Evolutionary conservation across 2,329 filamentous ascomycete genomes (phyloP).

Genomic region (Pestalotiopsis sp.): DNA sequence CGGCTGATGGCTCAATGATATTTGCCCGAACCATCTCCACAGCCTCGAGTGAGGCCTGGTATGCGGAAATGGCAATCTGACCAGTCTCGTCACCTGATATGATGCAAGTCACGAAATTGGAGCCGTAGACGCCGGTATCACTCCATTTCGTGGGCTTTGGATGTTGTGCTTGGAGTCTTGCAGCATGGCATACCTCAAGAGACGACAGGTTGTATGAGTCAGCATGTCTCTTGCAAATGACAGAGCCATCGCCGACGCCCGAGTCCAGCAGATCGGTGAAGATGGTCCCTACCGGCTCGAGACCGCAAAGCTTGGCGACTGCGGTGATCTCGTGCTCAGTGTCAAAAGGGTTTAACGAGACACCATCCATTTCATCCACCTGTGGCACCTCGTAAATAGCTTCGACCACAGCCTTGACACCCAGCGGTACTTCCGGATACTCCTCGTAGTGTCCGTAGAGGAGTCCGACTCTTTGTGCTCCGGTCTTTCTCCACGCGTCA

Average conservation of each 20-base stretch:
- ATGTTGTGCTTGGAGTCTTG: slow-evolving; percentile 83
- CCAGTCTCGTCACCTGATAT: slow-evolving; percentile 90
- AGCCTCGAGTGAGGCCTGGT: slow-evolving; percentile 92
- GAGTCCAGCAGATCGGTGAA: slow-evolving; percentile 91
- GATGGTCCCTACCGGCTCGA: slow-evolving; percentile 89
- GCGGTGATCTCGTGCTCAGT: slow-evolving; percentile 82
- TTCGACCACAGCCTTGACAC: slow-evolving; percentile 93
- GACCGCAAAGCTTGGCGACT: slow-evolving; percentile 78
- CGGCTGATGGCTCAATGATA: slow-evolving; percentile 91
- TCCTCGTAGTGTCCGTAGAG: slow-evolving; percentile 90
- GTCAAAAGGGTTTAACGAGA: slow-evolving; percentile 83
- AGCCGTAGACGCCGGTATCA: slow-evolving; percentile 90
- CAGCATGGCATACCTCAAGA: slow-evolving; percentile 86
- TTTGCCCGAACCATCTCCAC: slow-evolving; percentile 97
- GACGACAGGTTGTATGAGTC: slow-evolving; percentile 96
- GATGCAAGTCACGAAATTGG: slow-evolving; percentile 95
- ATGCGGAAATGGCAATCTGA: slow-evolving; percentile 85
- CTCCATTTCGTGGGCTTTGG: slow-evolving; percentile 96
- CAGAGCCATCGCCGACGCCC: slow-evolving; percentile 78
- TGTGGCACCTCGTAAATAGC: slow-evolving; percentile 97
- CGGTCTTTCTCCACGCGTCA: slow-evolving; percentile 87
- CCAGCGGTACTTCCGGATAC: slow-evolving; percentile 89
- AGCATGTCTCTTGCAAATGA: slow-evolving; percentile 92
- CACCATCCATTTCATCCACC: slow-evolving; percentile 82
- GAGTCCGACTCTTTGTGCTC: slow-evolving; percentile 82